A percentile compares a stretch with the other conserved stretches of the same genome.
phyloP scores from a whole-genome alignment of 345 rosid genomes.

The Tarenaya hassleriana region DNA sequence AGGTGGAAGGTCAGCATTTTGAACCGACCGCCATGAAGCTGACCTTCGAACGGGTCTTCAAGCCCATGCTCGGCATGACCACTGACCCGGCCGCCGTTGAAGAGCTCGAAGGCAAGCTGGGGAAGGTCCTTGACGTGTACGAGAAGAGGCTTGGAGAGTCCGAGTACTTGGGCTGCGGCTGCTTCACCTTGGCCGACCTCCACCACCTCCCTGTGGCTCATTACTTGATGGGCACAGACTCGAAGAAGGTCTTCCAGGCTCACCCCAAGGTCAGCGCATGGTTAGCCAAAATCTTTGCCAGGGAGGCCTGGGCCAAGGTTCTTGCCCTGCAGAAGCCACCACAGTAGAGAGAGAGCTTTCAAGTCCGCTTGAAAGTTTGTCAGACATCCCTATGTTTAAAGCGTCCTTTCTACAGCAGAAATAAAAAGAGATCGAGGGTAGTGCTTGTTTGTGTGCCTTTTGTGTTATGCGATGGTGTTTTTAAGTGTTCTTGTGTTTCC shows the following conservation, averaged over 20 bases:
- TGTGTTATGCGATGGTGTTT: no score
- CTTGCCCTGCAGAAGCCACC: conserved; percentile 17
- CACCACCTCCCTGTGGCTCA: conserved; percentile 35
- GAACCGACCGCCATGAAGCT: conserved; percentile 18
- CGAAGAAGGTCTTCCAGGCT: conserved; percentile 25
- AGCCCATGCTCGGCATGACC: conserved; percentile 28
- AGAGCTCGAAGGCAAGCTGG: conserved; percentile 28
- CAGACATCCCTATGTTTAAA: no score
- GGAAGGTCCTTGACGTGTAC: conserved; percentile 42
- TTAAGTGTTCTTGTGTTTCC: no score
- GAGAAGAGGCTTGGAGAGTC: conserved; percentile 32
- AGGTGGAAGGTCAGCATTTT: conserved; percentile 44
- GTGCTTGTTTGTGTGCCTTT: no score
- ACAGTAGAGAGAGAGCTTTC: conserved; percentile 8
- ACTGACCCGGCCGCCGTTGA: conserved; percentile 27
- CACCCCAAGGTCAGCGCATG: conserved; percentile 23
- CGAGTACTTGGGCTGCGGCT: conserved; percentile 34
- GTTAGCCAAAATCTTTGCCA: conserved; percentile 22
- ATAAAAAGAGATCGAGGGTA: no score
- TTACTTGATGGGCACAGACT: conserved; percentile 33
- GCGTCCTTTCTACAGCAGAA: no score
- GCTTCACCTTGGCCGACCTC: conserved; percentile 44
- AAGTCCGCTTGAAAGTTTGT: neutral
- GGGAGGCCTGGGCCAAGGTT: conserved; percentile 35
- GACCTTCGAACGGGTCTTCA: conserved; percentile 29